Evolutionary conservation across 2,329 filamentous ascomycete species (phyloP).

Genomic region (Capronia epimyces): DNA sequence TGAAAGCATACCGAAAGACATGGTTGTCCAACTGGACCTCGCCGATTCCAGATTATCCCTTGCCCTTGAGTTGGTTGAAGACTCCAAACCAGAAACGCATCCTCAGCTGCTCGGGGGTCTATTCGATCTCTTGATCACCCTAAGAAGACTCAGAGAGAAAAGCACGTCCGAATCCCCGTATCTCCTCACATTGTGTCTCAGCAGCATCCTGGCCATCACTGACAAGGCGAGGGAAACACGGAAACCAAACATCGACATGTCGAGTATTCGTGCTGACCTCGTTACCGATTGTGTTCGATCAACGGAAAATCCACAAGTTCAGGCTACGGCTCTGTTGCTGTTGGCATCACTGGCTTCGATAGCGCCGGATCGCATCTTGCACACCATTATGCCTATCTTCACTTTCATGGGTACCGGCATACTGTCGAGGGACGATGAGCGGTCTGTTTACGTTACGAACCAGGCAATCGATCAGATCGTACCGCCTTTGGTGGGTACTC

Average conservation of each 20-base stretch:
- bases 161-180: constrained; percentile 85
- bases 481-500: constrained; percentile 78
- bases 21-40: constrained; percentile 12
- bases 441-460: constrained; percentile 92
- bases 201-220: constrained; percentile 77
- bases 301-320: constrained; percentile 85
- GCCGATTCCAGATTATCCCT: constrained; percentile 52
- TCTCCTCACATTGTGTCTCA: constrained; percentile 76
- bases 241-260: constrained; percentile 63
- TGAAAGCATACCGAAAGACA: constrained; percentile 42
- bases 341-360: constrained; percentile 81
- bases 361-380: constrained; percentile 83
- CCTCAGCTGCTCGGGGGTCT: constrained; percentile 69
- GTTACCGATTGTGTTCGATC: constrained; percentile 92
- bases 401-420: constrained; percentile 95
- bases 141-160: constrained; percentile 76
- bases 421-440: constrained; percentile 88
- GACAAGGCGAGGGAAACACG: constrained; percentile 59
- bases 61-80: constrained; percentile 81
- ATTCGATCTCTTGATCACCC: constrained; percentile 77
- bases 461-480: constrained; percentile 91
- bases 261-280: constrained; percentile 77
- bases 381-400: constrained; percentile 98
- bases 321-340: constrained; percentile 82
- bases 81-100: constrained; percentile 68